Evolutionary conservation across 192 early-diverging fungal genomes (phyloP).

Genomic region (Cetraspora pellucida): DNA sequence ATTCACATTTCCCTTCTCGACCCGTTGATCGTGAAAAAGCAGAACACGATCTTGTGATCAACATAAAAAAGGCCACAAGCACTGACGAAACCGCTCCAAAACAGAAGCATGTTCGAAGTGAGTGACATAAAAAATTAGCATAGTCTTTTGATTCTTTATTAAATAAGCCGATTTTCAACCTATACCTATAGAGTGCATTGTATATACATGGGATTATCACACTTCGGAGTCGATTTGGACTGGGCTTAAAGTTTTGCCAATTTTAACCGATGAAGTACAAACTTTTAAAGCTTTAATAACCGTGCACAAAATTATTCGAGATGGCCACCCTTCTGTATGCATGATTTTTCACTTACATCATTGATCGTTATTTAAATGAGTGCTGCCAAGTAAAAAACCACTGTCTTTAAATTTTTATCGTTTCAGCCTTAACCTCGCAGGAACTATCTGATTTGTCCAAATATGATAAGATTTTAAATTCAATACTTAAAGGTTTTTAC

Average conservation of each 20-base stretch:
- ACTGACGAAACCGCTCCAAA: conserved; percentile 93
- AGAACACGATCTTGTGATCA: conserved; percentile 82
- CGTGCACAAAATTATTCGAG: conserved; percentile 93
- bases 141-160: conserved; percentile 11
- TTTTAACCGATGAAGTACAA: conserved; percentile 91
- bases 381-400: no score
- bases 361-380: no score
- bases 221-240: conserved; percentile 84
- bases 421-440: no score
- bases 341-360: neutral
- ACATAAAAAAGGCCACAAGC: conserved; percentile 90
- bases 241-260: conserved; percentile 83
- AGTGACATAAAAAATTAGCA: conserved; percentile 21
- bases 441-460: no score
- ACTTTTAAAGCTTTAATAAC: conserved; percentile 94
- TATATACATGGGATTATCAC: conserved; percentile 95
- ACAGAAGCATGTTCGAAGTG: conserved; percentile 92
- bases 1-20: conserved; percentile 53
- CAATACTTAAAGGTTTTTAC: no score
- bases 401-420: no score
- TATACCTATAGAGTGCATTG: conserved; percentile 67
- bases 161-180: conserved; percentile 10
- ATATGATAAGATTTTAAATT: no score
- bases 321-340: conserved; percentile 82
- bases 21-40: conserved; percentile 69